These are phyloP conservation scores for Ochetophila trinervis DNA, from an alignment of 306 rosid species.

Conservation along the genomic window DNA sequence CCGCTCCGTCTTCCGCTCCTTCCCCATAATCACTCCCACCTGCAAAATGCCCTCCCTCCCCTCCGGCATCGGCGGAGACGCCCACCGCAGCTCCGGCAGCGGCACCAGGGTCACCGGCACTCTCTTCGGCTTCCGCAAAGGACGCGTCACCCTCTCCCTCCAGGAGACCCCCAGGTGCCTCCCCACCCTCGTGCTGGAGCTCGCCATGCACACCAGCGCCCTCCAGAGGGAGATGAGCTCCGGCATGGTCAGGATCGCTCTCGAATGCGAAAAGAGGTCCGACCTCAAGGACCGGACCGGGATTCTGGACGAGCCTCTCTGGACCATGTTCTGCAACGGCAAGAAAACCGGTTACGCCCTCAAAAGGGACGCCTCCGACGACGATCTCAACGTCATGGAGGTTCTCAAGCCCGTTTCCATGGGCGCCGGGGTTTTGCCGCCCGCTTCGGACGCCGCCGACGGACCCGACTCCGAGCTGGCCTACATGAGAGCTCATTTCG, in stretches of 20 bases:
- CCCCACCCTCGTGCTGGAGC: conserved; percentile 52
- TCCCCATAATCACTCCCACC: conserved; percentile 64
- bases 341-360: conserved; percentile 73
- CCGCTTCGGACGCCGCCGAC: conserved; percentile 35
- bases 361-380: conserved; percentile 59
- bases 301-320: conserved; percentile 51
- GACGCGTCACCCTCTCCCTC: conserved; percentile 64
- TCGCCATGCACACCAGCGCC: conserved; percentile 59
- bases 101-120: conserved; percentile 51
- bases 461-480: conserved; percentile 54
- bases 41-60: conserved; percentile 56
- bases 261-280: conserved; percentile 65
- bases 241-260: conserved; percentile 72
- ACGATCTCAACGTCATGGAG: conserved; percentile 70
- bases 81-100: background rate
- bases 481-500: conserved; percentile 68
- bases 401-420: conserved; percentile 58
- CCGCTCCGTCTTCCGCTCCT: conserved; percentile 64
- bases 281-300: conserved; percentile 53
- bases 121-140: conserved; percentile 57
- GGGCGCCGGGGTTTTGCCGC: conserved; percentile 84
- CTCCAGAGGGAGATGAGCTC: conserved; percentile 67
- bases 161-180: conserved; percentile 57
- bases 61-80: conserved; percentile 8
- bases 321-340: conserved; percentile 84